These are phyloP conservation scores for Malassezia furfur DNA, from an alignment of 1,284 basidiomycete genomes.

Conservation along the genomic window DNA sequence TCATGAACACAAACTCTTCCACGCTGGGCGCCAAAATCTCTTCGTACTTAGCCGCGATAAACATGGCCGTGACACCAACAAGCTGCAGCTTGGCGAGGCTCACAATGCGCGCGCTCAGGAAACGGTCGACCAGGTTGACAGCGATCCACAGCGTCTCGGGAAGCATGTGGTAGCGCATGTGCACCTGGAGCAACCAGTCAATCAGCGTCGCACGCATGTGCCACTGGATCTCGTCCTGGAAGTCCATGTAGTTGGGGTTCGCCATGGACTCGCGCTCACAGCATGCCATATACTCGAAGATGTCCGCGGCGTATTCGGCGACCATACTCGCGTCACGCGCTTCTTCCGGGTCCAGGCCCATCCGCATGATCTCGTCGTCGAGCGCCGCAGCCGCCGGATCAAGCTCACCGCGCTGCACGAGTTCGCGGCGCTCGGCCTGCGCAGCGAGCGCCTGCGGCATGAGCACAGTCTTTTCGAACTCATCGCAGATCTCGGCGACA, in stretches of 20 bases:
- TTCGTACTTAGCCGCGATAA: constrained; percentile 59
- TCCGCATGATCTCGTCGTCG: constrained; percentile 40
- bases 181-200: constrained; percentile 58
- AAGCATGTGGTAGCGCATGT: constrained; percentile 60
- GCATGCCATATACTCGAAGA: constrained; percentile 81
- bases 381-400: constrained; percentile 33
- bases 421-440: constrained; percentile 29
- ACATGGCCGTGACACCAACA: constrained; percentile 60
- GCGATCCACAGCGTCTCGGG: constrained; percentile 63
- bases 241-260: constrained; percentile 83
- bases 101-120: constrained; percentile 58
- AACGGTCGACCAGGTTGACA: constrained; percentile 60
- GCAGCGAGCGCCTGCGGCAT: constrained; percentile 27
- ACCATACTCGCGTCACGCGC: constrained; percentile 91
- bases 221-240: constrained; percentile 92
- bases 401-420: constrained; percentile 31
- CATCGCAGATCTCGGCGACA: constrained; percentile 31
- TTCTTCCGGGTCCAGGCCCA: constrained; percentile 53
- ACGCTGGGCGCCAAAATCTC: constrained; percentile 47
- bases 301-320: constrained; percentile 93
- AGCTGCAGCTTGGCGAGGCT: constrained; percentile 59
- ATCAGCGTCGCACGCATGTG: constrained; percentile 46
- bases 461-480: constrained; percentile 33
- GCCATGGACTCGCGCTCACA: constrained; percentile 76
- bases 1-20: constrained; percentile 56